These are phyloP conservation scores for Favolaschia claudopus DNA, from an alignment of 768 basidiomycete genomes.

Conservation along the genomic window DNA sequence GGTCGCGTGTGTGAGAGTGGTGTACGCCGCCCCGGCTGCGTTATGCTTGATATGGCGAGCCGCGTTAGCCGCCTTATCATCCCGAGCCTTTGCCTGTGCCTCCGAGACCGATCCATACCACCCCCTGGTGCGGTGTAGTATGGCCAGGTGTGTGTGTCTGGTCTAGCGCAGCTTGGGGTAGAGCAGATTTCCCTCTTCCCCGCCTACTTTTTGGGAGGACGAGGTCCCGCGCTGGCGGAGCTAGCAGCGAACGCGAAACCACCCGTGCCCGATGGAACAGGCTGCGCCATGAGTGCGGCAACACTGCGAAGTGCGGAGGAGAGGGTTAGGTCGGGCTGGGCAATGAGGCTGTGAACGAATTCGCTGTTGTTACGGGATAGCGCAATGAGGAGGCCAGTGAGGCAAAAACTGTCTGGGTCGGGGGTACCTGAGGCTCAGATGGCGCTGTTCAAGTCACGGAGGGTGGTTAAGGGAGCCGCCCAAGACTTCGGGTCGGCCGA, in stretches of 20 bases:
- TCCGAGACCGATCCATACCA: constrained; percentile 10
- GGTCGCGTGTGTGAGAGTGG: background rate
- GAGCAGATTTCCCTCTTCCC: background rate
- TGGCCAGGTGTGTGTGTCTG: background rate
- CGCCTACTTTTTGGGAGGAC: too few species aligned
- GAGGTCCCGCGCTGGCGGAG: too few species aligned
- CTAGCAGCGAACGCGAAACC: too few species aligned
- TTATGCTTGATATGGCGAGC: background rate
- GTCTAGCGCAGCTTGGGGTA: background rate
- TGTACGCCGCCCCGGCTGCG: background rate
- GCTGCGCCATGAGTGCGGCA: background rate
- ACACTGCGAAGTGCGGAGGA: background rate
- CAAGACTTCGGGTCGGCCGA: too few species aligned
- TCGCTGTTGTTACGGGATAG: background rate
- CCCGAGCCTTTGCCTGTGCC: background rate
- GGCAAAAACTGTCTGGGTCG: background rate
- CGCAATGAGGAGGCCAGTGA: background rate
- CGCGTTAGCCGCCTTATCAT: background rate
- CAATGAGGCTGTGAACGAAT: background rate
- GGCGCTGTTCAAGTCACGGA: background rate
- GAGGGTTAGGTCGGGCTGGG: background rate
- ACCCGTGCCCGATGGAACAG: background rate
- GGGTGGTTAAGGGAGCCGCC: background rate
- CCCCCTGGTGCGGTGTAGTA: constrained; percentile 6
- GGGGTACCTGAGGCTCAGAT: background rate